Percentiles rank a stretch among this genome's conserved stretches.
These are phyloP conservation scores for Pelargonium hybrid DNA, from an alignment of 441 rosid genomes.

Conservation along the genomic window DNA sequence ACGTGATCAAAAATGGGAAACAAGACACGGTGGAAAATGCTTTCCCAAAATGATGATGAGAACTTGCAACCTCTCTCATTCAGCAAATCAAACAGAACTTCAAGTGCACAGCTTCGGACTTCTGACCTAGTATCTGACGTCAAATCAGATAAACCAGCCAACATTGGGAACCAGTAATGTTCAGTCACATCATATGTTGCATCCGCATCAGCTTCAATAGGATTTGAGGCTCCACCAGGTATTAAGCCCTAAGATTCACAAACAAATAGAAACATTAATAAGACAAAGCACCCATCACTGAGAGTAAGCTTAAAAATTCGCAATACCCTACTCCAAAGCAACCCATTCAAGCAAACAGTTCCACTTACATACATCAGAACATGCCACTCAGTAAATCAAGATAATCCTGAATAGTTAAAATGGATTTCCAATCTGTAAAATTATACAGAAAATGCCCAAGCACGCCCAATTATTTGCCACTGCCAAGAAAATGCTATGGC, in stretches of 20 bases:
- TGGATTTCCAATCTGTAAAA: too few species aligned
- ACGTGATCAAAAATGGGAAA: constrained; percentile 99
- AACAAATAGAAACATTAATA: constrained; percentile 9
- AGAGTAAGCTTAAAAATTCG: not conserved
- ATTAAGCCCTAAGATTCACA: constrained; percentile 61
- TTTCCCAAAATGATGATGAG: constrained; percentile 95
- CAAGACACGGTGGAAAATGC: constrained; percentile 91
- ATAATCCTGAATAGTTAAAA: too few species aligned
- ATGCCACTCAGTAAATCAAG: not conserved
- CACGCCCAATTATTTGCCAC: too few species aligned
- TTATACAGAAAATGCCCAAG: too few species aligned
- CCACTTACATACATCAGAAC: not conserved
- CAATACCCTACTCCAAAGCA: not conserved
- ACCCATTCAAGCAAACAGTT: not conserved
- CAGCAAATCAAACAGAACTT: constrained; percentile 95
- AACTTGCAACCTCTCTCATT: constrained; percentile 97
- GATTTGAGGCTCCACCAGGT: constrained; percentile 92
- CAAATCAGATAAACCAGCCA: constrained; percentile 97
- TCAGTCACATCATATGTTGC: constrained; percentile 76
- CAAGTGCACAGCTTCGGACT: constrained; percentile 95
- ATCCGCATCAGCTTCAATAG: constrained; percentile 48
- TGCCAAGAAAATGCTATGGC: too few species aligned
- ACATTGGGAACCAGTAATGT: constrained; percentile 99
- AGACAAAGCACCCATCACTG: not conserved
- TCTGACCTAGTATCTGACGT: constrained; percentile 91